Conservation (phyloP, 2,329 filamentous ascomycete species). For the Claviceps maximensis region DNA sequence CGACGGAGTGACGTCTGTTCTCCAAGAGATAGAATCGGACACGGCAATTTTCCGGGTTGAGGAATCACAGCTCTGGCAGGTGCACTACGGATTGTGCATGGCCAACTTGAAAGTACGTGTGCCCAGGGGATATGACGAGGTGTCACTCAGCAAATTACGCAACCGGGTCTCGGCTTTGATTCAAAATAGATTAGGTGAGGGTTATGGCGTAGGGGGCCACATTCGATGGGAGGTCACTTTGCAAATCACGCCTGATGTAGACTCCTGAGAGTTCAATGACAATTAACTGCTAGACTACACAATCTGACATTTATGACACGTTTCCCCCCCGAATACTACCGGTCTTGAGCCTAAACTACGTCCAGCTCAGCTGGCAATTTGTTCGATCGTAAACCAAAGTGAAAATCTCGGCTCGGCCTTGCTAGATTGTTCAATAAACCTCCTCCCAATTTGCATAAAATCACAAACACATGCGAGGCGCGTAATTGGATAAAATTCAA, state of each 20-base stretch:
- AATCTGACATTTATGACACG: background rate
- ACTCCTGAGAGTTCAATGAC: constrained; percentile 8
- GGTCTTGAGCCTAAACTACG: background rate
- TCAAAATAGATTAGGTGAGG: constrained; percentile 74
- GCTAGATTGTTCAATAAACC: background rate
- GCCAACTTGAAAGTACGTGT: constrained; percentile 79
- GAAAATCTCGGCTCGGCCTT: background rate
- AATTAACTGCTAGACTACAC: background rate
- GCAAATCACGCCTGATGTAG: constrained; percentile 45
- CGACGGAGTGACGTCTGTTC: constrained; percentile 53
- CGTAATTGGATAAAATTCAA: background rate
- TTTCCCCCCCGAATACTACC: background rate
- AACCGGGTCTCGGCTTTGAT: constrained; percentile 67
- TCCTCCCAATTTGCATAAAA: background rate
- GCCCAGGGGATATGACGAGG: constrained; percentile 49
- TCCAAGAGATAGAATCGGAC: constrained; percentile 74
- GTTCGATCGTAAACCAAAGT: background rate
- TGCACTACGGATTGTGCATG: constrained; percentile 94
- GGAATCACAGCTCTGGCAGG: constrained; percentile 95
- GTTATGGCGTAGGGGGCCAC: constrained; percentile 66
- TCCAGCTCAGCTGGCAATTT: background rate
- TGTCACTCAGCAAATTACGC: constrained; percentile 57
- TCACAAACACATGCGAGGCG: background rate
- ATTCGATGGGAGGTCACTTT: constrained; percentile 89
- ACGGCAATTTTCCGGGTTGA: constrained; percentile 64